Conservation (phyloP, 2,329 filamentous ascomycete species). For the Didymella sp. region DNA sequence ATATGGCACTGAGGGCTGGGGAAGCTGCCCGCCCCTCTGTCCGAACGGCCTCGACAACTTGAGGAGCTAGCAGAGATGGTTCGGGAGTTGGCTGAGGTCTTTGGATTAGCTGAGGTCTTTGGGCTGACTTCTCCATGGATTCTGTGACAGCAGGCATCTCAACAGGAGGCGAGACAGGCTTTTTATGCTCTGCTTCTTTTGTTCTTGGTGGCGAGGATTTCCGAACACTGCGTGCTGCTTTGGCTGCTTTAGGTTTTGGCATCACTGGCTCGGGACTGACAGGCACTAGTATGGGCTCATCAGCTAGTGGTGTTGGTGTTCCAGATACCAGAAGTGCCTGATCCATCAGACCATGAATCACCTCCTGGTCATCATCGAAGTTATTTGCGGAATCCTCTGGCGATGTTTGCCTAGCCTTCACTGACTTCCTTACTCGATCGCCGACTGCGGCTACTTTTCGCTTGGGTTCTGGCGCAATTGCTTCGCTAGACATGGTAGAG, state of each 20-base stretch:
- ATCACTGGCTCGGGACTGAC: not conserved
- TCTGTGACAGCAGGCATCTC: not conserved
- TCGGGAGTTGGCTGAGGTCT: conserved; percentile 6
- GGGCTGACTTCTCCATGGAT: conserved; percentile 5
- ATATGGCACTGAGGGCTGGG: conserved; percentile 13
- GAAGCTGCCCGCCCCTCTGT: conserved; percentile 11
- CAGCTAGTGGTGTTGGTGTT: not conserved
- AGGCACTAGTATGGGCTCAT: not conserved
- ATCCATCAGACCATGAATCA: conserved; percentile 41
- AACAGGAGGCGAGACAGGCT: not conserved
- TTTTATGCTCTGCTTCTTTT: not conserved
- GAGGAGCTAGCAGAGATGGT: conserved; percentile 5
- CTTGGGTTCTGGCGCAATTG: conserved; percentile 10
- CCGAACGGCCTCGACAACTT: conserved; percentile 2
- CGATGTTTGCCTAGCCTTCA: conserved; percentile 1
- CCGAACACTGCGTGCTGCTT: not conserved
- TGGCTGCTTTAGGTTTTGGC: not conserved
- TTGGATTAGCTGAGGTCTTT: conserved; percentile 1
- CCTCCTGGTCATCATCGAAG: conserved; percentile 36
- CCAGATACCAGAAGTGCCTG: conserved; percentile 31
- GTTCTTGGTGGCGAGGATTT: not conserved
- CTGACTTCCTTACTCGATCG: not conserved
- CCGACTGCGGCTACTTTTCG: conserved; percentile 7
- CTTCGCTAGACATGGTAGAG: not conserved
- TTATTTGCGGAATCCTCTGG: conserved; percentile 17